Conservation (phyloP, 164 flowering plant species). For the Euptelea pleiosperma region DNA sequence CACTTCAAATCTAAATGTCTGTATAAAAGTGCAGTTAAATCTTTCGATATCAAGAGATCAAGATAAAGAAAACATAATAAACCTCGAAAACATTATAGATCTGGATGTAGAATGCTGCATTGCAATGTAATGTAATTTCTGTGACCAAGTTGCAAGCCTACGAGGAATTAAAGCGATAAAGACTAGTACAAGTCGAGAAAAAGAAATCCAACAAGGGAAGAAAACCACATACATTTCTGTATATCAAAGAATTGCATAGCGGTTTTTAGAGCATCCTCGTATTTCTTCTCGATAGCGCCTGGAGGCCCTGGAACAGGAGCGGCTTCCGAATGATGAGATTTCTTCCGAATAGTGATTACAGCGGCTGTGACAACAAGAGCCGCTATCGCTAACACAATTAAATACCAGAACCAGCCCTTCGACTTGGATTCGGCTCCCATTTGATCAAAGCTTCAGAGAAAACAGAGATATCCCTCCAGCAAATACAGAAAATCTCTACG, state of each 20-base stretch:
- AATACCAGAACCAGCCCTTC: constrained; percentile 59
- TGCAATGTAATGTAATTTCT: background rate
- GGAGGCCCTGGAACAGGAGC: constrained; percentile 89
- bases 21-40: too few species aligned
- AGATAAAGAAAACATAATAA: too few species aligned
- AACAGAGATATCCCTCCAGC: background rate
- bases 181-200: background rate
- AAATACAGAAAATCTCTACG: background rate
- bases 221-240: constrained; percentile 65
- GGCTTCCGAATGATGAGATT: constrained; percentile 19
- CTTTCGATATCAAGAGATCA: too few species aligned
- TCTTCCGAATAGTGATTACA: constrained; percentile 39
- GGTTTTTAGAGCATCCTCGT: constrained; percentile 59
- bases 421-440: constrained; percentile 52
- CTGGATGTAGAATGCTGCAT: background rate
- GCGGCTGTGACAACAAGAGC: constrained; percentile 47
- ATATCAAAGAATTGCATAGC: constrained; percentile 86
- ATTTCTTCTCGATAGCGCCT: constrained; percentile 59
- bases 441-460: constrained; percentile 1
- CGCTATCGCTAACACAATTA: constrained; percentile 38
- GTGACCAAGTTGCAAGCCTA: too few species aligned
- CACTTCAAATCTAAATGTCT: too few species aligned
- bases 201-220: background rate
- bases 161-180: too few species aligned
- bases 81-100: too few species aligned